Percentiles rank a stretch among this genome's conserved stretches.
Evolutionary conservation across 768 basidiomycete species (phyloP).

Genomic region (Tulasnella sp.): DNA sequence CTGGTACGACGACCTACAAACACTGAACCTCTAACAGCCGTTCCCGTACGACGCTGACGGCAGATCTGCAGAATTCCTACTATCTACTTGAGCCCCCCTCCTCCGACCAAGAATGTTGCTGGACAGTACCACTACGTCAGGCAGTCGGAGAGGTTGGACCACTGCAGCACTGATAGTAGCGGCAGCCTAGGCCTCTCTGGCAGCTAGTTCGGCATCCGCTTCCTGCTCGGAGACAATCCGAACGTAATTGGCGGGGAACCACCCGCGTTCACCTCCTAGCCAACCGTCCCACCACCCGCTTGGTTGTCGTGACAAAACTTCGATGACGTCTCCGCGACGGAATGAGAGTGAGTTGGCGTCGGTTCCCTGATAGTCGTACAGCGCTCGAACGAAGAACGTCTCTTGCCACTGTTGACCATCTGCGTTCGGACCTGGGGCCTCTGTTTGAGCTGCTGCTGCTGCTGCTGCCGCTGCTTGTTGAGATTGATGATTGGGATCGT

Average conservation of each 20-base stretch:
- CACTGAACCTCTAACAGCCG: too few relatives aligned
- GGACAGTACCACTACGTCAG: too few relatives aligned
- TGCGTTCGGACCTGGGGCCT: background rate
- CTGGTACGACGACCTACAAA: too few relatives aligned
- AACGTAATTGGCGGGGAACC: slow-evolving; percentile 98
- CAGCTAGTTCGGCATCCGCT: slow-evolving; percentile 42
- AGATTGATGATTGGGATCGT: background rate
- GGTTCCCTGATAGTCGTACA: slow-evolving; percentile 81
- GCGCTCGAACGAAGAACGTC: slow-evolving; percentile 80
- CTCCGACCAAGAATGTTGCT: too few relatives aligned
- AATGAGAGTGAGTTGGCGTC: slow-evolving; percentile 88
- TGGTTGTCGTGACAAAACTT: slow-evolving; percentile 82
- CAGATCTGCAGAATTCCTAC: too few relatives aligned
- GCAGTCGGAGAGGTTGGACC: too few relatives aligned
- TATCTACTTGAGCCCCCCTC: too few relatives aligned
- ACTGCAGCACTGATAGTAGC: too few relatives aligned
- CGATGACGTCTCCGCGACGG: slow-evolving; percentile 77
- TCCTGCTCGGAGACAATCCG: slow-evolving; percentile 68
- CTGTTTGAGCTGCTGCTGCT: background rate
- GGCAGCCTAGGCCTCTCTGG: too few relatives aligned
- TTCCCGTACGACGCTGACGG: too few relatives aligned
- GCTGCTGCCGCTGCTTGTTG: background rate
- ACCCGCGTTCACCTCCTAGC: slow-evolving; percentile 75
- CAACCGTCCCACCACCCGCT: slow-evolving; percentile 99
- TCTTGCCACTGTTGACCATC: background rate